Evolutionary conservation across 1,139 yeast genomes (phyloP), one percentile per base, ranked within the genome.

Genomic region (Taphrina populina): DNA sequence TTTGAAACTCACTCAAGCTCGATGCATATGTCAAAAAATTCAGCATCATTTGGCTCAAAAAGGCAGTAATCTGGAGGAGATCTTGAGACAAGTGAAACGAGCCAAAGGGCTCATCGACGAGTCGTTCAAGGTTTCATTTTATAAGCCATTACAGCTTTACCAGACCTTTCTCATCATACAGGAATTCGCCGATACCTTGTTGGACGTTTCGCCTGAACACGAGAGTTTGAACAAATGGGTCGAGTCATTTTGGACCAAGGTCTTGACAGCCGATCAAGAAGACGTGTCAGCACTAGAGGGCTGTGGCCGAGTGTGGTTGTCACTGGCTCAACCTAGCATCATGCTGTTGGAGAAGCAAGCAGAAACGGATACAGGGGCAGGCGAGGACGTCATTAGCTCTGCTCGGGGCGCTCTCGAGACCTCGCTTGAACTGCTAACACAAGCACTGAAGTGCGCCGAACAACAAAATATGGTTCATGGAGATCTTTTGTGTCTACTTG

Each of bases 291-390:
- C 47, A 4, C 47, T 43, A 3, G 47, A 43, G 20, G 47, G 47
- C 11, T 43, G 47, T 20, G 47, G 47, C 5, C 29, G 47, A 15
- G 47, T 43, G 11, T 43, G 47, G 47, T 19, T 43, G n/a, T 43
- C 47, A 13, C 36, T 43, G 8, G 36, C 47, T 11, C 47, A 43
- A 30, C 47, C 47, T 10, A 7, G 13, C 13, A 15, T 43, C 19
- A 13, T 17, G 5, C 19, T 8, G 13, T 5, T 30, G 3, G 47
- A 43, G 10, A 7, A 13, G 3, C 19, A 11, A 10, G 29, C 17
- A 15, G 47, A 29, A 10, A 19, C 7, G 8, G 19, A n/a, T 11
- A 29, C 8, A 8, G 36, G 17, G 7, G 1, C 35, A 17, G 36
- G 32, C 35, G 37, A 17, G 17, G 26, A 10, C 7, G 19, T 3